These are phyloP conservation scores for Microbotryum scabiosae DNA, from an alignment of 1,284 basidiomycete genomes.

Conservation along the genomic window DNA sequence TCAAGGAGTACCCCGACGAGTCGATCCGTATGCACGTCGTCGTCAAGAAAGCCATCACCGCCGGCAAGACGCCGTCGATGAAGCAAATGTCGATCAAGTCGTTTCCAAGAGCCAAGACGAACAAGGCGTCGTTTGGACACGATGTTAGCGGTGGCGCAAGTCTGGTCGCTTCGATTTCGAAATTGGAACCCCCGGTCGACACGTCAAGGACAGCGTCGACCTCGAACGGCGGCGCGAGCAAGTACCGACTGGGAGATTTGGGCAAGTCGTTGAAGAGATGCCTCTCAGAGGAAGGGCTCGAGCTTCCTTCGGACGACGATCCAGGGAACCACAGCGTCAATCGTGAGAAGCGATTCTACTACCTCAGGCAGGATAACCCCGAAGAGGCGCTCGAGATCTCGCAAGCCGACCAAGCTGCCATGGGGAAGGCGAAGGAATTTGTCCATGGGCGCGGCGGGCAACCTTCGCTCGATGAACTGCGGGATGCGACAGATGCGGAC, in stretches of 20 bases:
- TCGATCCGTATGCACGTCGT: constrained; percentile 68
- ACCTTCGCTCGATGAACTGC: constrained; percentile 40
- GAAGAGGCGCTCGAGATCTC: constrained; percentile 43
- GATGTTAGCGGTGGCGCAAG: too few species aligned
- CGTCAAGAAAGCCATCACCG: constrained; percentile 72
- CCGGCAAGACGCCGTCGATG: constrained; percentile 64
- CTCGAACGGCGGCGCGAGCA: background rate
- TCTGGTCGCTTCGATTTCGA: too few species aligned
- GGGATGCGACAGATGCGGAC: constrained; percentile 57
- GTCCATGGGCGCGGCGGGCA: too few species aligned
- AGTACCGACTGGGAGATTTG: constrained; percentile 14
- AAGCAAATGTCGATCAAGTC: constrained; percentile 57
- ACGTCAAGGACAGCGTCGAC: background rate
- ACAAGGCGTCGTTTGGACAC: too few species aligned
- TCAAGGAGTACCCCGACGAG: constrained; percentile 54
- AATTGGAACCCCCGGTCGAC: background rate
- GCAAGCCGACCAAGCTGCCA: constrained; percentile 5
- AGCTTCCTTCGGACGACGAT: constrained; percentile 37
- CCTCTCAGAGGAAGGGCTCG: constrained; percentile 40
- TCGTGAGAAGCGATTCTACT: constrained; percentile 39
- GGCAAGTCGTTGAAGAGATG: constrained; percentile 24
- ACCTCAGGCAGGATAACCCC: constrained; percentile 46
- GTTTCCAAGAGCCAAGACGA: constrained; percentile 27
- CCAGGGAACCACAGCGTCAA: constrained; percentile 32
- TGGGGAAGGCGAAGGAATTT: constrained; percentile 20